A percentile compares a stretch with the other conserved stretches of the same genome.
Conservation (phyloP, 768 basidiomycete genomes). For the Cyclocybe cylindracea region DNA sequence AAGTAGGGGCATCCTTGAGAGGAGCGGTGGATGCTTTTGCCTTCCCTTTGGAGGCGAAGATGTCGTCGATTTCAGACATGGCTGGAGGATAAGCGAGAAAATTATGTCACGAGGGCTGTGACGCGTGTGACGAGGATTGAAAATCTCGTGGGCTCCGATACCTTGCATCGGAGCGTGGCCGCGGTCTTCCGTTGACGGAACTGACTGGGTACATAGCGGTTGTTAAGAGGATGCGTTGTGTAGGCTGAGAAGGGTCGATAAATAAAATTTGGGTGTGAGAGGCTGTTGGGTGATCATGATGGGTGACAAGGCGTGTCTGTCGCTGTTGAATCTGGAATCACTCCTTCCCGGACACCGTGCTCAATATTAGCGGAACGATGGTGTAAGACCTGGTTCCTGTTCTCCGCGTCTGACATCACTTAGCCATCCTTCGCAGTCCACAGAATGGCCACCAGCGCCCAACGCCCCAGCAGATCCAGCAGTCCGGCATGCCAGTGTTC, state of each 20-base stretch:
- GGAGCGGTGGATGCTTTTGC: conserved; percentile 18
- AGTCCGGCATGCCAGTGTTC: conserved; percentile 31
- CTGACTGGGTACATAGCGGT: no score
- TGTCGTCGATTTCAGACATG: conserved; percentile 84
- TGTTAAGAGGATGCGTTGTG: no score
- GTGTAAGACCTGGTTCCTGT: conserved; percentile 9
- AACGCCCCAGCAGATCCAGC: conserved; percentile 28
- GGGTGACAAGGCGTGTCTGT: conserved; percentile 6
- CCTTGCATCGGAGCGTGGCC: no score
- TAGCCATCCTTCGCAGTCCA: conserved; percentile 19
- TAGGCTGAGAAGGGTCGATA: neutral
- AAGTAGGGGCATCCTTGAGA: conserved; percentile 23
- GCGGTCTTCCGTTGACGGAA: no score
- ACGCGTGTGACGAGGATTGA: conserved; percentile 7
- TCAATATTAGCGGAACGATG: neutral
- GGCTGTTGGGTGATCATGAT: neutral
- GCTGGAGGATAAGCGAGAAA: conserved; percentile 16
- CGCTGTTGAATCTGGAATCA: conserved; percentile 15
- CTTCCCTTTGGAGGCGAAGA: conserved; percentile 64
- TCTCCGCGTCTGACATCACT: neutral
- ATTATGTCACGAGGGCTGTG: conserved; percentile 4
- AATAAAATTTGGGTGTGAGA: neutral
- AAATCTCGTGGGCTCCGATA: no score
- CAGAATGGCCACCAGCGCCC: conserved; percentile 42
- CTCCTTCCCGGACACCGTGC: neutral